Base-by-base conservation (phyloP, 2,329 filamentous ascomycete species). In the Aspergillus sp. region DNA sequence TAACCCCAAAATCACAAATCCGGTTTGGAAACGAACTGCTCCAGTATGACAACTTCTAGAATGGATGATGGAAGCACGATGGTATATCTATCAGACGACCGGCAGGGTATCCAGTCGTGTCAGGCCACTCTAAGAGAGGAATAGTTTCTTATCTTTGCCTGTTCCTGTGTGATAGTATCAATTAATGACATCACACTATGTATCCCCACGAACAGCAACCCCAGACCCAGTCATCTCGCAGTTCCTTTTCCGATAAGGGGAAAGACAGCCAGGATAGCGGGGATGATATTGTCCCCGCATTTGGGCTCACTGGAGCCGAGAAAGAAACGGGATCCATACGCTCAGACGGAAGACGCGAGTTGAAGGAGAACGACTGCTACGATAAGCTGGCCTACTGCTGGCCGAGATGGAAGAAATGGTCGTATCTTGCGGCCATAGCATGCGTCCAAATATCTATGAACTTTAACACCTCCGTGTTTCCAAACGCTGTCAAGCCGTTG, bases 381-480 rank as follows among this genome's bases (percentile, higher is more conserved):
- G 80, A 83, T 4, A 82, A 88, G 67, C 79, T 90, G 1, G 87
- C 85, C 55, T 90, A 81, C 69, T 78, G 76, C 25, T 89, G 84
- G 65, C 72, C 72, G 8, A 57, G 57, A 36, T 73, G 72, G 71
- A 71, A 72, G 67, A 73, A 72, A 64, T 74, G 72, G 71, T 63
- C 62, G 47, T 67, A 67, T 49, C 65, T 68, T 7, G 83, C 81
- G 30, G 80, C 89, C 70, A 87, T 90, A 72, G 88, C 89, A 72
- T 79, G 84, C 69, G 87, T 90, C 4, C 88, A 90, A 72, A 85
- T 87, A 0, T 90, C 87, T 5, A 90, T 90, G 87, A 90, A 90
- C 80, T 89, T 89, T 79, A 90, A 90, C 76, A 88, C 88, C 0
- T 87, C 85, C 30, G 81, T 90, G 15, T 90, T 88, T 74, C 88